These are phyloP conservation scores for Cyberlindnera maritima DNA, from an alignment of 805 yeast species.

Conservation along the genomic window DNA sequence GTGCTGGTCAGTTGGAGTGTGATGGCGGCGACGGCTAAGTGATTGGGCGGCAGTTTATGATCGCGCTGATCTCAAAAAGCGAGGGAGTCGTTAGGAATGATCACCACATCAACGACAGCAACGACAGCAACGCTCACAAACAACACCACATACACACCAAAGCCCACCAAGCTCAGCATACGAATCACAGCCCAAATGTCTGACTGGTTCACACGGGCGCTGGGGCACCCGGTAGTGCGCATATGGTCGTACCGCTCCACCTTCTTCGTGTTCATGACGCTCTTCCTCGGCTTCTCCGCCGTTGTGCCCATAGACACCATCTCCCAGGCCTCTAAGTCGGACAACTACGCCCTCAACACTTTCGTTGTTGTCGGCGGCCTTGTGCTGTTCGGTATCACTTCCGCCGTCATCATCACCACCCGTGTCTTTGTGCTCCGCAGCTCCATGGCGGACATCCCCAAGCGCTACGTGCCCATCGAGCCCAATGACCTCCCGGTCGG, in stretches of 20 bases:
- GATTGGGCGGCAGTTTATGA: too few relatives aligned
- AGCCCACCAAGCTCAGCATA: neutral
- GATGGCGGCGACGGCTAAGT: too few relatives aligned
- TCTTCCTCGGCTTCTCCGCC: slow-evolving; percentile 56
- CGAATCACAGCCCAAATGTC: neutral
- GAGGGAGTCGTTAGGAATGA: too few relatives aligned
- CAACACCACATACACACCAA: neutral
- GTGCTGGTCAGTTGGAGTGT: too few relatives aligned
- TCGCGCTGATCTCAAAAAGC: too few relatives aligned
- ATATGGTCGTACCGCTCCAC: slow-evolving; percentile 47
- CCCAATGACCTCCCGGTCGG: slow-evolving; percentile 55
- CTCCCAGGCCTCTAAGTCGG: slow-evolving; percentile 52
- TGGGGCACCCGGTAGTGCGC: slow-evolving; percentile 15
- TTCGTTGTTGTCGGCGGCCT: slow-evolving; percentile 76
- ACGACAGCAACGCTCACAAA: too few relatives aligned
- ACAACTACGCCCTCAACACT: slow-evolving; percentile 71
- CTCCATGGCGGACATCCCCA: slow-evolving; percentile 73
- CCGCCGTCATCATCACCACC: slow-evolving; percentile 50
- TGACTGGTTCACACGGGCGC: slow-evolving; percentile 4
- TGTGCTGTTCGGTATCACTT: slow-evolving; percentile 52
- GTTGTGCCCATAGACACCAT: slow-evolving; percentile 82
- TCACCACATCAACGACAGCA: too few relatives aligned
- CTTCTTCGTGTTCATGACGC: slow-evolving; percentile 36
- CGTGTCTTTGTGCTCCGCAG: slow-evolving; percentile 58
- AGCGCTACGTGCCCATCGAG: slow-evolving; percentile 67